Evolutionary conservation across 257 asterid species (phyloP).

Genomic region (Solanum boliviense): DNA sequence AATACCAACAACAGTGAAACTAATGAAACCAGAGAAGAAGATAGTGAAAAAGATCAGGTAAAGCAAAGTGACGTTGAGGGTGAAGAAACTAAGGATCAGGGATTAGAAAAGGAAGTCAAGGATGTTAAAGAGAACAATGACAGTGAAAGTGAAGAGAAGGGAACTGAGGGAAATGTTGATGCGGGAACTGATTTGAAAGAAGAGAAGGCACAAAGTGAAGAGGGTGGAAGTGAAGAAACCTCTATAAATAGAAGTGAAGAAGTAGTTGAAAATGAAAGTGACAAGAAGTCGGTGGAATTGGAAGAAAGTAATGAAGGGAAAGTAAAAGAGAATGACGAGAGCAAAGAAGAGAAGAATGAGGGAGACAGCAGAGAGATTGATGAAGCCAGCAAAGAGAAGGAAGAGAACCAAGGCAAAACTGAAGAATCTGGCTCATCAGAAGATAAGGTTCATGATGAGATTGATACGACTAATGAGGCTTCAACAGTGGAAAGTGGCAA

Average conservation of each 20-base stretch:
- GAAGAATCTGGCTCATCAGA: constrained; percentile 21
- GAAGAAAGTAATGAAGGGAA: constrained; percentile 18
- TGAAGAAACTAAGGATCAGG: constrained; percentile 6
- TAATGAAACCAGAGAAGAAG: background rate
- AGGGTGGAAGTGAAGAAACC: background rate
- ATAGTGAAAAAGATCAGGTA: constrained; percentile 10
- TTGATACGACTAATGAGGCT: constrained; percentile 16
- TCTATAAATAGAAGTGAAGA: constrained; percentile 17
- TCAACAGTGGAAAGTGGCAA: constrained; percentile 7
- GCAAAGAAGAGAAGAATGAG: constrained; percentile 13
- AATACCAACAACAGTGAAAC: background rate
- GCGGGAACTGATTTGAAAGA: constrained; percentile 1
- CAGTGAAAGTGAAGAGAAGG: constrained; percentile 4
- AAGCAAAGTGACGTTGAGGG: constrained; percentile 7
- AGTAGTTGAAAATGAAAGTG: constrained; percentile 17
- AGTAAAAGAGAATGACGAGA: constrained; percentile 17
- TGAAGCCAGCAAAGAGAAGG: constrained; percentile 12
- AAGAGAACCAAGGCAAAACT: constrained; percentile 14
- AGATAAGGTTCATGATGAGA: constrained; percentile 14
- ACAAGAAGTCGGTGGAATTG: constrained; percentile 23
- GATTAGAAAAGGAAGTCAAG: background rate
- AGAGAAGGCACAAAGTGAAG: constrained; percentile 2
- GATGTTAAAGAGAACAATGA: background rate
- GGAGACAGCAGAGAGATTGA: constrained; percentile 17
- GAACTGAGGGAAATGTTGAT: background rate